Percentiles rank a stretch among this genome's conserved stretches.
Conservation (phyloP, 2,329 filamentous ascomycete genomes). For the Claviceps lovelessii region DNA sequence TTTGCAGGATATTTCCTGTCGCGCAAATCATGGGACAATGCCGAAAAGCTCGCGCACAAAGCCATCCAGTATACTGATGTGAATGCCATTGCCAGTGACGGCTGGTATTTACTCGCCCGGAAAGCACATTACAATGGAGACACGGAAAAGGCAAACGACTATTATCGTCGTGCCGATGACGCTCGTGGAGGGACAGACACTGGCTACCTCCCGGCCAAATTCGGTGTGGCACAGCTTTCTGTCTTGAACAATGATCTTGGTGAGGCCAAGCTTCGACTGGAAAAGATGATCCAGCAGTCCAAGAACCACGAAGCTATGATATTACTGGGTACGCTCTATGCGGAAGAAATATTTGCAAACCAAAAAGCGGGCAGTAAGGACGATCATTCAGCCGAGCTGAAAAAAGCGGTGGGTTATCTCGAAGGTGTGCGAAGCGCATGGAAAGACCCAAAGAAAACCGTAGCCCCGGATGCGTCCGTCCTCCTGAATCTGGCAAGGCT, state of each 20-base stretch:
- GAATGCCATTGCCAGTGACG: constrained; percentile 90
- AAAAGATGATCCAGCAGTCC: constrained; percentile 83
- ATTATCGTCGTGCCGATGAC: constrained; percentile 80
- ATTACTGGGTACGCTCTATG: constrained; percentile 77
- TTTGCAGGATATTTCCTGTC: constrained; percentile 85
- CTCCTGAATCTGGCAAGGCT: constrained; percentile 82
- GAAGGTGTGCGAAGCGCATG: constrained; percentile 76
- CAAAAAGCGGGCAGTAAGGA: constrained; percentile 62
- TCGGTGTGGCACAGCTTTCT: constrained; percentile 80
- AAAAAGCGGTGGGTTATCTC: constrained; percentile 72
- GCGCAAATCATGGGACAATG: constrained; percentile 63
- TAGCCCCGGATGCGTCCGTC: constrained; percentile 70
- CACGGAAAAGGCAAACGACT: constrained; percentile 61
- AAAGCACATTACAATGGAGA: constrained; percentile 81
- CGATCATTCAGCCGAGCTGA: constrained; percentile 71
- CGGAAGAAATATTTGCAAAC: constrained; percentile 79
- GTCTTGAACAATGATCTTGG: constrained; percentile 73
- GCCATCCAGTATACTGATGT: constrained; percentile 94
- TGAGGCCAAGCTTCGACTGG: constrained; percentile 81
- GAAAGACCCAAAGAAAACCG: constrained; percentile 83
- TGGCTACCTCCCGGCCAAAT: constrained; percentile 86
- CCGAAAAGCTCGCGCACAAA: constrained; percentile 76
- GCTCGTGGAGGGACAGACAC: constrained; percentile 82
- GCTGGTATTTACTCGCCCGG: constrained; percentile 86
- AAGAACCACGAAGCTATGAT: constrained; percentile 82